Conservation (phyloP, 345 rosid species). For the Salix udensis region DNA sequence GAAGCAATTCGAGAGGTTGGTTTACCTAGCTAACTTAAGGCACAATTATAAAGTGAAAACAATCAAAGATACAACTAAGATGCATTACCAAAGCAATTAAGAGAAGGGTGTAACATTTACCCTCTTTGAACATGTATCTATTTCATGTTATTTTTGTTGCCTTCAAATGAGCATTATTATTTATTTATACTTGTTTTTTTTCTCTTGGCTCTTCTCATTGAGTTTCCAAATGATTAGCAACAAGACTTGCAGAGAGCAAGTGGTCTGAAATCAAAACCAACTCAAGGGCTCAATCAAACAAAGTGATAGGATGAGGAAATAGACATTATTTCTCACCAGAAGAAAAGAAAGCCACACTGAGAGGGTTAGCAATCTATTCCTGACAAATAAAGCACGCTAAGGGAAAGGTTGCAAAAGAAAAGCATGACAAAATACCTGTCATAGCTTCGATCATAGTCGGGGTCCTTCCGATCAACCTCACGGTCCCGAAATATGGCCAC, state of each 20-base stretch:
- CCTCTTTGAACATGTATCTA: neutral
- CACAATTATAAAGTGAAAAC: too few species aligned
- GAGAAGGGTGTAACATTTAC: too few species aligned
- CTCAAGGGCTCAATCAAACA: neutral
- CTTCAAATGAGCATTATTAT: neutral
- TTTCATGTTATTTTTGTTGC: neutral
- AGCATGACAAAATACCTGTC: slow-evolving; percentile 43
- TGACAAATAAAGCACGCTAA: neutral
- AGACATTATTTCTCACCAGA: neutral
- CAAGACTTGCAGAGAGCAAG: neutral
- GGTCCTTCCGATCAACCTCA: slow-evolving; percentile 68
- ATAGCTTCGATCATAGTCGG: slow-evolving; percentile 77
- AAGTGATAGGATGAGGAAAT: neutral
- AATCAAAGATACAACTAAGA: too few species aligned
- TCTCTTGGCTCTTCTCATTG: neutral
- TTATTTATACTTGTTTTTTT: too few species aligned
- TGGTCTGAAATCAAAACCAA: neutral
- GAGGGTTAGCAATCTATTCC: neutral
- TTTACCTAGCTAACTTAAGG: too few species aligned
- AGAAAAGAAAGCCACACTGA: neutral
- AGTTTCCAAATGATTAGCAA: neutral
- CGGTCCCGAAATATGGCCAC: slow-evolving; percentile 84
- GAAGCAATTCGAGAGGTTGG: too few species aligned
- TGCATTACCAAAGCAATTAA: too few species aligned
- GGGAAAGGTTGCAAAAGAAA: neutral